Percentiles rank a stretch among this genome's conserved stretches.
Conservation (phyloP, 345 rosid species). For the Euclidium syriacum region DNA sequence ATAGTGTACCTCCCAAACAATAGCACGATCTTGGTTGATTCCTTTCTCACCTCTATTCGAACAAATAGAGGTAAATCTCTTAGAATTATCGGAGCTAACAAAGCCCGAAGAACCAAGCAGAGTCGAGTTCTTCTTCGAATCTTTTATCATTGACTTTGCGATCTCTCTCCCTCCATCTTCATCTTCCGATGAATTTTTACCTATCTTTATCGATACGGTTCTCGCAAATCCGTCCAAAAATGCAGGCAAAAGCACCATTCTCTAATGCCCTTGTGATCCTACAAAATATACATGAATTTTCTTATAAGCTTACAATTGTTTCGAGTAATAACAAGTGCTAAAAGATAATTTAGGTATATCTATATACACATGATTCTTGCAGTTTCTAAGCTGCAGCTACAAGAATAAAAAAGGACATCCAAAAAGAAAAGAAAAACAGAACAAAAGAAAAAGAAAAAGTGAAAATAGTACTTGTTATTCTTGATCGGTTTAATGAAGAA, state of each 20-base stretch:
- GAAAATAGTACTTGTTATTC: too few species aligned
- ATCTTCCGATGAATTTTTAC: slow-evolving; percentile 21
- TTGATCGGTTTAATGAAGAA: background rate
- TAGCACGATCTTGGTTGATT: slow-evolving; percentile 66
- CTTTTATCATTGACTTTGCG: slow-evolving; percentile 61
- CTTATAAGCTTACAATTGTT: slow-evolving; percentile 1
- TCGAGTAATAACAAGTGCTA: background rate
- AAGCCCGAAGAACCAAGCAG: slow-evolving; percentile 52
- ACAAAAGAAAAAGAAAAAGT: background rate
- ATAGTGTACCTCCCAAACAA: slow-evolving; percentile 77
- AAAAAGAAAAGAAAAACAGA: background rate
- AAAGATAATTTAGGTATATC: background rate
- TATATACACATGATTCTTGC: slow-evolving; percentile 6
- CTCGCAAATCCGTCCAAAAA: slow-evolving; percentile 62
- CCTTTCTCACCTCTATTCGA: slow-evolving; percentile 83
- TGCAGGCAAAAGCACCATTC: slow-evolving; percentile 57
- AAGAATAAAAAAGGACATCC: background rate
- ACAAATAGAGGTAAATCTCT: slow-evolving; percentile 55
- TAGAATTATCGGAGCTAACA: slow-evolving; percentile 42
- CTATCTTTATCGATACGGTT: slow-evolving; percentile 53
- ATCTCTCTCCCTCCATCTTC: slow-evolving; percentile 53
- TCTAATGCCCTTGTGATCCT: slow-evolving; percentile 4
- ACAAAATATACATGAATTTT: background rate
- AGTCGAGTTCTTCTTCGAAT: slow-evolving; percentile 59
- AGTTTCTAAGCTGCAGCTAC: slow-evolving; percentile 1